Evolutionary conservation across 352 stramenopile genomes (phyloP).

Genomic region (Phytophthora cryptogea): DNA sequence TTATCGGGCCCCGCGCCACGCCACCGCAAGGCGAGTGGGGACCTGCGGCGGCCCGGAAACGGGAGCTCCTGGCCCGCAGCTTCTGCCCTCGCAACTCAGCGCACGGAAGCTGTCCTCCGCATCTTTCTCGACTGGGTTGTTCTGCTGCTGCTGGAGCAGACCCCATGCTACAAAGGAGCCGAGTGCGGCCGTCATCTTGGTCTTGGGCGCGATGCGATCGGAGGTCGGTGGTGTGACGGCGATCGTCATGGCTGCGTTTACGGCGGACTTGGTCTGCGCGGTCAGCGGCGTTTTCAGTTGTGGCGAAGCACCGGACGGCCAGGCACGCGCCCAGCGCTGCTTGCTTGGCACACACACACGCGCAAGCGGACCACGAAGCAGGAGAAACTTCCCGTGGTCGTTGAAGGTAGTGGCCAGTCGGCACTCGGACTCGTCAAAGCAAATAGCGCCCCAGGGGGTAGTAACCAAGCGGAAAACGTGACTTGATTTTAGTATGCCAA

Average conservation of each 20-base stretch:
- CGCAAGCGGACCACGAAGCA: neutral
- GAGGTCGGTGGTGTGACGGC: constrained; percentile 3
- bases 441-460: constrained; percentile 8
- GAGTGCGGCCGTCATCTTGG: constrained; percentile 8
- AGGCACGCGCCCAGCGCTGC: neutral
- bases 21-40: constrained; percentile 6
- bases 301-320: constrained; percentile 12
- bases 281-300: constrained; percentile 10
- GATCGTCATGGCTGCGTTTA: constrained; percentile 1
- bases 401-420: constrained; percentile 16
- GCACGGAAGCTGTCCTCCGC: neutral
- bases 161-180: constrained; percentile 11
- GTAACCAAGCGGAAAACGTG: constrained; percentile 8
- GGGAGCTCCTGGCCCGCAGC: constrained; percentile 5
- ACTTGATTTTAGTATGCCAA: constrained; percentile 21
- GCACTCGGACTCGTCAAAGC: neutral
- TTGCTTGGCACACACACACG: neutral
- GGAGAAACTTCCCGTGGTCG: constrained; percentile 15
- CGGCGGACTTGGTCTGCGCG: constrained; percentile 2
- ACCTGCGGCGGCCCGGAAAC: neutral
- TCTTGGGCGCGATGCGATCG: neutral
- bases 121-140: constrained; percentile 17
- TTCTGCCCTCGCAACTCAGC: constrained; percentile 18
- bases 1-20: constrained; percentile 24
- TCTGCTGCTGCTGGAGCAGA: constrained; percentile 16